phyloP scores from a whole-genome alignment of 164 flowering plant species.

The Pachysandra terminalis region DNA sequence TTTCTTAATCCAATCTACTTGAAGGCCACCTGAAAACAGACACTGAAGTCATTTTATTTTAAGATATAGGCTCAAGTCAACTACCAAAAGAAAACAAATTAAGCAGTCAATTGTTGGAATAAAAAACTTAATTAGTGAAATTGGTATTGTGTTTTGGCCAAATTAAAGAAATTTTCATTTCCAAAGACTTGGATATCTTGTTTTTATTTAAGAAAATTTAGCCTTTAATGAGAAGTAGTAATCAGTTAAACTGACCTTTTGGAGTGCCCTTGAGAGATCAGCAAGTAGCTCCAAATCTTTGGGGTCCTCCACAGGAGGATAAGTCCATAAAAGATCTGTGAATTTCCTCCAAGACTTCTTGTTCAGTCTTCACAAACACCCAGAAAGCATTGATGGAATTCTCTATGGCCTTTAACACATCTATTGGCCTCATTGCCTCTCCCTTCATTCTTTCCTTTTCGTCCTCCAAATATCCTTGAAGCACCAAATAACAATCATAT shows the following conservation, averaged over 20 bases:
- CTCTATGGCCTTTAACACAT: slow-evolving; percentile 40
- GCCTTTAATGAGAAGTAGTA: too few relatives aligned
- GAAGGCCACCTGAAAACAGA: too few relatives aligned
- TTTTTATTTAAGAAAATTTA: neutral
- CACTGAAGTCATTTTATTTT: too few relatives aligned
- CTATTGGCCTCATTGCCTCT: slow-evolving; percentile 24
- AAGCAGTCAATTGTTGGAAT: too few relatives aligned
- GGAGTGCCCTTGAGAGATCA: slow-evolving; percentile 31
- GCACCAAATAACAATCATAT: neutral
- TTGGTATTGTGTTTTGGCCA: too few relatives aligned
- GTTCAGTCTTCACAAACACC: slow-evolving; percentile 35
- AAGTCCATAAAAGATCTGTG: slow-evolving; percentile 20
- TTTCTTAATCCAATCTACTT: too few relatives aligned
- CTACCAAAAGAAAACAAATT: too few relatives aligned
- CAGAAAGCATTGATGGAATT: slow-evolving; percentile 38
- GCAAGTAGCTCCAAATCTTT: slow-evolving; percentile 38
- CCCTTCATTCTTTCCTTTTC: slow-evolving; percentile 22
- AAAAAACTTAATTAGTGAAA: too few relatives aligned
- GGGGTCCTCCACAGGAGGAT: slow-evolving; percentile 48
- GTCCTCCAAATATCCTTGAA: slow-evolving; percentile 25
- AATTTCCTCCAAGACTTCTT: slow-evolving; percentile 37
- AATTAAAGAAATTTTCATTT: too few relatives aligned
- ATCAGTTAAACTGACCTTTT: slow-evolving; percentile 28
- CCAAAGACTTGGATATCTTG: neutral
- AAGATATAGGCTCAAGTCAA: too few relatives aligned